These are phyloP conservation scores for Coemansia sp. DNA, from an alignment of 192 early-diverging fungal species.

Conservation along the genomic window DNA sequence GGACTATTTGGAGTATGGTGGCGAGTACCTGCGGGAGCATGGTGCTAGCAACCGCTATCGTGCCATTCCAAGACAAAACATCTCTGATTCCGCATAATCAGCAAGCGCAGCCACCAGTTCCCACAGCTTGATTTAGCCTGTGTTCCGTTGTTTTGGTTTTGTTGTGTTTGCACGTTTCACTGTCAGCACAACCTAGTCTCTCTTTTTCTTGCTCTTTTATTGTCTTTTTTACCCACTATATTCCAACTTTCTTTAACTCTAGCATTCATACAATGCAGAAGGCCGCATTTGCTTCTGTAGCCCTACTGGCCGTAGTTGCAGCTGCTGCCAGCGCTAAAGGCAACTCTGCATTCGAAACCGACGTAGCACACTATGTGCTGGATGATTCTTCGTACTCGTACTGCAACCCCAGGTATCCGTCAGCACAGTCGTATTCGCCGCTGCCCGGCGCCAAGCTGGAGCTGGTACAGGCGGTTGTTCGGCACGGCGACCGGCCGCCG, in stretches of 20 bases:
- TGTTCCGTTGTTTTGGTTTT: not conserved
- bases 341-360: conserved; percentile 11
- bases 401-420: conserved; percentile 37
- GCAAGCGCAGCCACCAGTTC: not conserved
- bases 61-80: not conserved
- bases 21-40: conserved; percentile 85
- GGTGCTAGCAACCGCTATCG: conserved; percentile 69
- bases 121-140: not conserved
- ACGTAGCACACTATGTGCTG: conserved; percentile 6
- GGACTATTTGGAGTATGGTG: conserved; percentile 82
- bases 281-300: not conserved
- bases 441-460: conserved; percentile 50
- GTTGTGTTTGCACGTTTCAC: not conserved
- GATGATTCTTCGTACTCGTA: conserved; percentile 36
- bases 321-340: conserved; percentile 7
- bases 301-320: conserved; percentile 5
- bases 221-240: not conserved
- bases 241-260: not conserved
- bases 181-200: not conserved
- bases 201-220: not conserved
- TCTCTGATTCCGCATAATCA: not conserved
- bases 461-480: conserved; percentile 56
- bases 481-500: conserved; percentile 58
- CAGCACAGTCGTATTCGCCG: conserved; percentile 16
- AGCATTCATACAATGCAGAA: not conserved